Percentiles rank a stretch among this genome's conserved stretches.
Conservation (phyloP, 1,139 yeast genomes). For the Debaryomyces psychrophilus region DNA sequence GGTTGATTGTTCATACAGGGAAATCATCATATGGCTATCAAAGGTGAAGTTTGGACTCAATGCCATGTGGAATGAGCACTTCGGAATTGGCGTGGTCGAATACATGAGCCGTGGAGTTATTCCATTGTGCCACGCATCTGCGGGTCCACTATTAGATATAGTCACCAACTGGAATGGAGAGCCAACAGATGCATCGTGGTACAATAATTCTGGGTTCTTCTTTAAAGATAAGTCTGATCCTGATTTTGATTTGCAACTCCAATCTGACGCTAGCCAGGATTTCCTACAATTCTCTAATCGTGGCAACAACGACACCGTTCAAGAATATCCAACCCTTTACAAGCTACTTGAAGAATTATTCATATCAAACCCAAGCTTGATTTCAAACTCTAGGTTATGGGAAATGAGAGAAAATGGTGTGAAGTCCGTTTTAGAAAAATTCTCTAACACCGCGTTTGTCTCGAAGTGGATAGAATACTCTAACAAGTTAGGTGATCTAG, state of each 20-base stretch:
- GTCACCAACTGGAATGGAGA: constrained; percentile 39
- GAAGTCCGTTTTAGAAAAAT: constrained; percentile 56
- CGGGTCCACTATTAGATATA: constrained; percentile 91
- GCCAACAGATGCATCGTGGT: constrained; percentile 28
- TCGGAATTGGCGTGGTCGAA: constrained; percentile 97
- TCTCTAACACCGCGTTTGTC: constrained; percentile 69
- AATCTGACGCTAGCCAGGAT: constrained; percentile 16
- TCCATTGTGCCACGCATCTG: constrained; percentile 87
- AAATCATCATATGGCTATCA: constrained; percentile 58
- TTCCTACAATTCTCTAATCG: constrained; percentile 20
- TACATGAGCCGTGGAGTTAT: constrained; percentile 84
- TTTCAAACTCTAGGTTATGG: constrained; percentile 36
- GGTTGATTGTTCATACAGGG: constrained; percentile 74
- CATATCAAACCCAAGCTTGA: constrained; percentile 41
- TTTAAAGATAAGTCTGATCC: constrained; percentile 58
- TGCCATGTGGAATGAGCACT: constrained; percentile 99
- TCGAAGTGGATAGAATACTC: constrained; percentile 58
- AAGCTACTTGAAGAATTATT: constrained; percentile 42
- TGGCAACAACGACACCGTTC: constrained; percentile 17
- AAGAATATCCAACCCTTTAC: constrained; percentile 45
- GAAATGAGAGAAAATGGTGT: constrained; percentile 56
- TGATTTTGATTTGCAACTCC: constrained; percentile 57
- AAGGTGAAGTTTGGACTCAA: constrained; percentile 78
- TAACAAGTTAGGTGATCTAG: constrained; percentile 40
- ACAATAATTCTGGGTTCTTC: constrained; percentile 68